Evolutionary conservation across 1,284 basidiomycete genomes (phyloP).

Genomic region (Apiotrichum sp.): DNA sequence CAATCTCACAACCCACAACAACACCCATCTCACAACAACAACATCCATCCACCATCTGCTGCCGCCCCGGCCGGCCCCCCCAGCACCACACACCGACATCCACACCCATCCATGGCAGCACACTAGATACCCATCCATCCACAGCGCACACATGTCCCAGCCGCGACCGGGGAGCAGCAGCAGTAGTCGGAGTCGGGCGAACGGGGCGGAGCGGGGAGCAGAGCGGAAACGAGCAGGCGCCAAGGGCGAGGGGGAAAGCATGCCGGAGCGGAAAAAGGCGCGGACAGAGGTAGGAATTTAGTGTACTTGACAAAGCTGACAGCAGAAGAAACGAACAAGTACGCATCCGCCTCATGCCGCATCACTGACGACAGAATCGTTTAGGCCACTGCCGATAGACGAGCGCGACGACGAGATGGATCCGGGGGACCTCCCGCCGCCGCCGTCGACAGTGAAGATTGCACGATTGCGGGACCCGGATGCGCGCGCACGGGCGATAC

Average conservation of each 20-base stretch:
- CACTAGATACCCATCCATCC: too few species aligned
- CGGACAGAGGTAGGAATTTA: background rate
- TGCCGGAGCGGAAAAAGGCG: background rate
- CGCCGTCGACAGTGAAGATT: slow-evolving; percentile 37
- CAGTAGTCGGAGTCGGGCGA: too few species aligned
- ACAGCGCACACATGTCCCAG: too few species aligned
- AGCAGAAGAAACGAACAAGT: background rate
- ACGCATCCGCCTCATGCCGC: background rate
- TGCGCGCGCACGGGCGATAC: slow-evolving; percentile 19
- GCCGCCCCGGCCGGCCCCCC: too few species aligned
- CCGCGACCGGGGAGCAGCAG: too few species aligned
- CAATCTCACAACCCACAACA: too few species aligned
- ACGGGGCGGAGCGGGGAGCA: too few species aligned
- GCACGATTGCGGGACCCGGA: slow-evolving; percentile 36
- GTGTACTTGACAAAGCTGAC: background rate
- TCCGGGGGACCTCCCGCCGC: slow-evolving; percentile 26
- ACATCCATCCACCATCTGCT: too few species aligned
- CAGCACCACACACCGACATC: too few species aligned
- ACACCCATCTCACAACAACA: too few species aligned
- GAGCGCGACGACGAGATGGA: slow-evolving; percentile 1
- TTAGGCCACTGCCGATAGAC: slow-evolving; percentile 7
- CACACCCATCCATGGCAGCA: too few species aligned
- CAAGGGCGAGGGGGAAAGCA: background rate
- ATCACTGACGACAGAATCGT: slow-evolving; percentile 1
- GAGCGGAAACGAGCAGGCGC: too few species aligned